phyloP scores from a whole-genome alignment of 73 alveolate genomes.

The Effrenium voratum region DNA sequence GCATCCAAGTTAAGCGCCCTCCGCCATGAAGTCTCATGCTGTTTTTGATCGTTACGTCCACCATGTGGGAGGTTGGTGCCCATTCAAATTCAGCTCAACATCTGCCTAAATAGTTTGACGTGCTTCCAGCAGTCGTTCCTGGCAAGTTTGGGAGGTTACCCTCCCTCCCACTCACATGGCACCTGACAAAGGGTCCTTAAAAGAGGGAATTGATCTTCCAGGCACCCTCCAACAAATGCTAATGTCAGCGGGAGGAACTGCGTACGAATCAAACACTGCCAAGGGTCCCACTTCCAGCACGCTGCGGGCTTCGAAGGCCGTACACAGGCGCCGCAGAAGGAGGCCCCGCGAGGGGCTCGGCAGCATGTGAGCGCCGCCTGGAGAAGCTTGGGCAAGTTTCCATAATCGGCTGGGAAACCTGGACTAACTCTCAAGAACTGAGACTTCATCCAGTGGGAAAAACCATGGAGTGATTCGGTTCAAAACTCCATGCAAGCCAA shows the following conservation, averaged over 20 bases:
- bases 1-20: too few species aligned
- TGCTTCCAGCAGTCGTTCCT: background rate
- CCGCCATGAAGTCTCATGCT: too few species aligned
- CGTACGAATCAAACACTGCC: background rate
- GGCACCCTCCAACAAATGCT: background rate
- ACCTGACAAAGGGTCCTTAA: too few species aligned
- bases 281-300: conserved; percentile 3
- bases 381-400: background rate
- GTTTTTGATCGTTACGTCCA: too few species aligned
- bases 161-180: too few species aligned
- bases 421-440: background rate
- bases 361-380: background rate
- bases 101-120: background rate
- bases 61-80: too few species aligned
- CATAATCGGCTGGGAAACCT: background rate
- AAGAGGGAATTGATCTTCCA: background rate
- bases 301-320: background rate
- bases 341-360: background rate
- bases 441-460: background rate
- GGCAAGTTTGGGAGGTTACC: background rate
- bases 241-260: background rate
- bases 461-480: background rate
- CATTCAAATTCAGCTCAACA: too few species aligned
- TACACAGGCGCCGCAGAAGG: background rate
- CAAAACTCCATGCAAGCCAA: too few species aligned